Evolutionary conservation across 306 rosid genomes (phyloP).

Genomic region (Vigna angularis): DNA sequence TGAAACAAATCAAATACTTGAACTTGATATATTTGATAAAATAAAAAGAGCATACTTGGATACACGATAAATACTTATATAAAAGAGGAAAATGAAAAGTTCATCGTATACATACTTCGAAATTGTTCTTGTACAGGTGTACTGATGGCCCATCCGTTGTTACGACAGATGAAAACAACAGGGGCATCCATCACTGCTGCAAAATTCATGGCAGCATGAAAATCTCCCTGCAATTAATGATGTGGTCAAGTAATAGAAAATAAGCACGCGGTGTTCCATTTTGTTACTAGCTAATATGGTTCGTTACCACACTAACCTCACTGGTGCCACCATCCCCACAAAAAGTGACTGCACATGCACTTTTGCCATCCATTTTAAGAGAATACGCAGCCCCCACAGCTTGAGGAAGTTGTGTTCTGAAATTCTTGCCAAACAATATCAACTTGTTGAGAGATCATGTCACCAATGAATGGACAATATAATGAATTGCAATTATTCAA

Average conservation of each 20-base stretch:
- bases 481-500: neutral
- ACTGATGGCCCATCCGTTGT: conserved; percentile 76
- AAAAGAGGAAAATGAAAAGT: neutral
- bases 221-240: conserved; percentile 64
- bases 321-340: conserved; percentile 73
- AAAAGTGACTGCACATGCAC: conserved; percentile 67
- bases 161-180: conserved; percentile 59
- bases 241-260: conserved; percentile 7
- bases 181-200: conserved; percentile 73
- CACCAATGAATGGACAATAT: conserved; percentile 7
- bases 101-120: conserved; percentile 47
- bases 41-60: neutral
- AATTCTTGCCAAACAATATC: conserved; percentile 39
- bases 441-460: conserved; percentile 31
- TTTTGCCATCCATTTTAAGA: conserved; percentile 67
- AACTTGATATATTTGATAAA: conserved; percentile 1
- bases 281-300: neutral
- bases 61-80: neutral
- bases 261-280: conserved; percentile 9
- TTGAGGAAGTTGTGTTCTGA: conserved; percentile 81
- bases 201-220: conserved; percentile 67
- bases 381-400: conserved; percentile 81
- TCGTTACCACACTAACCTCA: conserved; percentile 55
- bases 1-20: conserved; percentile 24
- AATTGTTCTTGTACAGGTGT: conserved; percentile 65